Base-by-base conservation (phyloP, 2,329 filamentous ascomycete species). In the Beauveria brongniartii region DNA sequence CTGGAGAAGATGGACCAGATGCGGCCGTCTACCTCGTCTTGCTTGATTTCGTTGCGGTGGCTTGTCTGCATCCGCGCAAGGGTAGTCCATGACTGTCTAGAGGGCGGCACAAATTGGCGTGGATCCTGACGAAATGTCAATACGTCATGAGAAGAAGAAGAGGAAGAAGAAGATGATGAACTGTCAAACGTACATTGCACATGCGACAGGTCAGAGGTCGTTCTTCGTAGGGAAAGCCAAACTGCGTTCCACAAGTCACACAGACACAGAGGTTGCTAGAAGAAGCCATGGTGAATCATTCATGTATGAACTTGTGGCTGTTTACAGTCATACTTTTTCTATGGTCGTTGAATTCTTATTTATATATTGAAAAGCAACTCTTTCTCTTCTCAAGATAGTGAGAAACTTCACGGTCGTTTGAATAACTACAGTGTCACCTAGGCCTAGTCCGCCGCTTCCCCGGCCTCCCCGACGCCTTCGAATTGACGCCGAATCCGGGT, bases 171-270 rank as follows among this genome's bases (percentile, higher is more conserved):
- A n/a, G 26, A 8, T 26, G 22, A 22, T 22, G 22, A 22, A 22
- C 5, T 28, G 14, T 12, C 22, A 1, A 28, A 18, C 26, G 34
- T 40, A 62, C 60, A 70, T 91, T 87, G 74, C 89, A 92, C 64
- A 91, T 89, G 63, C 81, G 80, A 73, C 89, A 91, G 5, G 77
- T 80, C 57, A 74, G 78, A 44, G 84, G 74, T 30, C 77, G 68
- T 14, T 72, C 63, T 46, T 74, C 74, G 63, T 84, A 78, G 0
- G 79, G 30, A 14, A 69, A 67, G 18, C 70, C 67, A 62, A 70
- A 90, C 68, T 91, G 88, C 0, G 87, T 90, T 24, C 87, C 88
- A 70, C 89, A 91, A 6, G 87, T 81, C 10, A 77, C 78, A 75
- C 88, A 91, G 65, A 91, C 60, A 24, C 37, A 37, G 5, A 62